Base-by-base conservation (phyloP, 2,329 filamentous ascomycete genomes). In the Clonostachys chloroleuca region DNA sequence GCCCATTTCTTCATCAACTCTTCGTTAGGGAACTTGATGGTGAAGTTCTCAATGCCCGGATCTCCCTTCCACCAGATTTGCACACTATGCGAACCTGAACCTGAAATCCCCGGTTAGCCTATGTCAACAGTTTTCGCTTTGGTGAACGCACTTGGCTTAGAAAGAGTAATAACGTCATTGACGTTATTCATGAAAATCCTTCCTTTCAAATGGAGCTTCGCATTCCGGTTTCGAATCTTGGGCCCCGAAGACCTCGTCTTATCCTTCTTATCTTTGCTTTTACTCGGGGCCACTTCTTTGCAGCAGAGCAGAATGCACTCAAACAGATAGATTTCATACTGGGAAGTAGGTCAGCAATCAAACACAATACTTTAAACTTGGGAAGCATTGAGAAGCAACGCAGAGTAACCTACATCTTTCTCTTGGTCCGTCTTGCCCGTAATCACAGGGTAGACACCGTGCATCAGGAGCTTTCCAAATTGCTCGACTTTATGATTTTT, bases 41-140 rank as follows among this genome's bases (percentile, higher is more conserved):
- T 85, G 65, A 99, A 97, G 61, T 95, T 96, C 63, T 99, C 92
- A 34, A 96, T 90, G 5, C 89, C 90, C 0, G 92, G 90, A 54
- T 97, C 92, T 34, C 92, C 92, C 68, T 94, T 97, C 94, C 94
- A 99, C 78, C 92, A 96, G 47, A 99, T 97, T 62, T 97, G 92
- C 51, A 96, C 89, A 3, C 89, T 92, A 63, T 97, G 96, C 12
- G 89, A 92, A 43, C 90, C 91, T 94, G 58, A 12, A 44, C 10
- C 36, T 46, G 16, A 14, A 16, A 10, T 18, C 9, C 41, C 17
- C 4, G 12, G 12, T 16, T n/a, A 30, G 12, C 5, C 18, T 30
- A 47, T 40, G 41, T 18, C 12, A 34, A 35, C 33, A 34, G 12
- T 3, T 30, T 6, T 34, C 5, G 1, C 5, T 1, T 20, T 13